Evolutionary conservation across 768 basidiomycete species (phyloP).

Genomic region (Amanita phalloides): DNA sequence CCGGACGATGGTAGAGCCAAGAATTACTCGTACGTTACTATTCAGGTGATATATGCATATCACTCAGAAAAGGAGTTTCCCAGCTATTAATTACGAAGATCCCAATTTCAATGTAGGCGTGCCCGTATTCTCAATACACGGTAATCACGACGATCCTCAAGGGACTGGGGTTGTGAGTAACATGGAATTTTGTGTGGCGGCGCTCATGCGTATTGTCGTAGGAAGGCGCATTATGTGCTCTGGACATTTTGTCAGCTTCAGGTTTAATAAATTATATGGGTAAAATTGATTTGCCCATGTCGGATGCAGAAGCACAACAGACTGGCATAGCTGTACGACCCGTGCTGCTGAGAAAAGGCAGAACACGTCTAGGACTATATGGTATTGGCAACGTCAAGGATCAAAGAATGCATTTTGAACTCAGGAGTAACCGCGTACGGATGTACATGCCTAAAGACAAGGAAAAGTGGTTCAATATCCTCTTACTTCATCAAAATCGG

Average conservation of each 20-base stretch:
- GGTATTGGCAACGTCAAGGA: slow-evolving; percentile 97
- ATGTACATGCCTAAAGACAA: slow-evolving; percentile 95
- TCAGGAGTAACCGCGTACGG: slow-evolving; percentile 84
- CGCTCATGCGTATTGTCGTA: neutral
- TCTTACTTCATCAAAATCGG: slow-evolving; percentile 96
- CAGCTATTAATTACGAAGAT: slow-evolving; percentile 95
- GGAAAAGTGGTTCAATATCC: slow-evolving; percentile 89
- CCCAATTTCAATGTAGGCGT: slow-evolving; percentile 90
- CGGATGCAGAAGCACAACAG: slow-evolving; percentile 53
- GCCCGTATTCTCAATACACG: slow-evolving; percentile 99
- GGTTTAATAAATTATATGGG: slow-evolving; percentile 98
- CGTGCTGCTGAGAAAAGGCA: slow-evolving; percentile 84
- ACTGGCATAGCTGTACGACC: slow-evolving; percentile 82
- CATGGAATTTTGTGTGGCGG: neutral
- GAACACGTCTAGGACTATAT: slow-evolving; percentile 81
- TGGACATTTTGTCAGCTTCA: slow-evolving; percentile 89
- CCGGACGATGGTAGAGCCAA: slow-evolving; percentile 83
- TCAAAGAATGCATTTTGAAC: slow-evolving; percentile 91
- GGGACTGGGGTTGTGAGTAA: slow-evolving; percentile 76
- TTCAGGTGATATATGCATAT: neutral
- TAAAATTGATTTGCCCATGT: slow-evolving; percentile 78
- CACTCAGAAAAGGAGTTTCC: slow-evolving; percentile 50
- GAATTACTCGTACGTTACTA: slow-evolving; percentile 62
- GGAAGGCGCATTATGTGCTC: slow-evolving; percentile 93
- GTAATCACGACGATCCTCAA: slow-evolving; percentile 98